Conservation (phyloP, 345 rosid species). For the Eucalyptus albens region DNA sequence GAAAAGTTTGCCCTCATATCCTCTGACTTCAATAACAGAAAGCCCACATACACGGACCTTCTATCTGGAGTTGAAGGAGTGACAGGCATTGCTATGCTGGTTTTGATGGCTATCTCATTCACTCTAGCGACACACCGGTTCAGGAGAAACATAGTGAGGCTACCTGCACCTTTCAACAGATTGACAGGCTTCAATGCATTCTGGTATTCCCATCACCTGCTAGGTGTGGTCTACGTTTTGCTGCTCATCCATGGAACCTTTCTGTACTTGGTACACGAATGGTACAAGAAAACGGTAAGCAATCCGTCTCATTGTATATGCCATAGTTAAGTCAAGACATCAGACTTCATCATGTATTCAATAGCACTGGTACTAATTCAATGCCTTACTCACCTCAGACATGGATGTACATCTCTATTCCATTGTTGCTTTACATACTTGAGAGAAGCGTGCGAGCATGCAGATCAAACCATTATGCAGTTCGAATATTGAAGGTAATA, state of each 20-base stretch:
- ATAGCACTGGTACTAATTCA: background rate
- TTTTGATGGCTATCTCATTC: constrained; percentile 49
- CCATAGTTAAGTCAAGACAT: background rate
- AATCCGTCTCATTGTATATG: background rate
- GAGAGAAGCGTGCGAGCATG: constrained; percentile 70
- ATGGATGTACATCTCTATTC: constrained; percentile 85
- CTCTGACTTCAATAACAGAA: constrained; percentile 28
- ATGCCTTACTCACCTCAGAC: constrained; percentile 39
- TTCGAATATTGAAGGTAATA: constrained; percentile 54
- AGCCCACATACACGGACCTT: constrained; percentile 61
- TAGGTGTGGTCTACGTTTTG: constrained; percentile 64
- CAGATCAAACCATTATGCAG: constrained; percentile 69
- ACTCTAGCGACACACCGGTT: constrained; percentile 60
- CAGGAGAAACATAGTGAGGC: constrained; percentile 51
- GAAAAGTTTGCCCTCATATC: constrained; percentile 54
- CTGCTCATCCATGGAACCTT: constrained; percentile 73
- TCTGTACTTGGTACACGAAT: constrained; percentile 45
- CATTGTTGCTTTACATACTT: constrained; percentile 62
- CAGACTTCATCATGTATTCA: background rate
- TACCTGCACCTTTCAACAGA: constrained; percentile 71
- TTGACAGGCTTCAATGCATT: constrained; percentile 92
- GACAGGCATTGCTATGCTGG: constrained; percentile 76
- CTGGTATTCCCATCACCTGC: constrained; percentile 96
- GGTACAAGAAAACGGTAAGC: constrained; percentile 78
- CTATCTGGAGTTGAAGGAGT: constrained; percentile 57